A percentile compares a stretch with the other conserved stretches of the same genome.
These are phyloP conservation scores for Hypoxylon trugodes DNA, from an alignment of 495 filamentous ascomycete species.

Conservation along the genomic window DNA sequence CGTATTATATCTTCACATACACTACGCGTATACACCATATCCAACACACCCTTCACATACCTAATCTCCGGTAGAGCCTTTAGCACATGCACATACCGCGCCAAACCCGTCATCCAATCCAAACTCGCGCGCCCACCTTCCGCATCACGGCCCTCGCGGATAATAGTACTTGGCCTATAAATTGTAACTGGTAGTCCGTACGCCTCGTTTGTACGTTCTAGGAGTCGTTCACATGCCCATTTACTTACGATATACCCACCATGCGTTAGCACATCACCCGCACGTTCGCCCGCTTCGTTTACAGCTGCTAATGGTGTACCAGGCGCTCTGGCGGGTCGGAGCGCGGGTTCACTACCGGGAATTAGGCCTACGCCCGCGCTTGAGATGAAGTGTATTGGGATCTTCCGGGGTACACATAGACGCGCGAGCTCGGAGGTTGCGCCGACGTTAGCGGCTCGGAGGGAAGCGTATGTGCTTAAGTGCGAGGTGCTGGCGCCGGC, in stretches of 20 bases:
- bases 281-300: slow-evolving; percentile 26
- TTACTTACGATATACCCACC: slow-evolving; percentile 38
- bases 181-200: slow-evolving; percentile 18
- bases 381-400: slow-evolving; percentile 42
- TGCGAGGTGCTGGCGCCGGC: slow-evolving; percentile 40
- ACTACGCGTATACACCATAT: slow-evolving; percentile 19
- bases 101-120: slow-evolving; percentile 39
- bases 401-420: slow-evolving; percentile 27
- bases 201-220: slow-evolving; percentile 2
- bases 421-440: slow-evolving; percentile 31
- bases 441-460: slow-evolving; percentile 32
- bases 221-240: slow-evolving; percentile 31
- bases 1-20: background rate
- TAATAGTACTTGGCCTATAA: slow-evolving; percentile 40
- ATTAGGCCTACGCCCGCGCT: slow-evolving; percentile 6
- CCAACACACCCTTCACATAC: slow-evolving; percentile 18
- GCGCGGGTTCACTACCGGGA: background rate
- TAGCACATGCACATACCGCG: slow-evolving; percentile 20
- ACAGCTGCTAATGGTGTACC: background rate
- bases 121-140: slow-evolving; percentile 6
- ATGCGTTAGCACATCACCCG: too few species aligned
- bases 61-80: slow-evolving; percentile 18
- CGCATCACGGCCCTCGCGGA: slow-evolving; percentile 27
- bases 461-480: slow-evolving; percentile 31
- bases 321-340: background rate